phyloP scores from a whole-genome alignment of 176 grass and related monocot species.

The Elaeis guineensis region DNA sequence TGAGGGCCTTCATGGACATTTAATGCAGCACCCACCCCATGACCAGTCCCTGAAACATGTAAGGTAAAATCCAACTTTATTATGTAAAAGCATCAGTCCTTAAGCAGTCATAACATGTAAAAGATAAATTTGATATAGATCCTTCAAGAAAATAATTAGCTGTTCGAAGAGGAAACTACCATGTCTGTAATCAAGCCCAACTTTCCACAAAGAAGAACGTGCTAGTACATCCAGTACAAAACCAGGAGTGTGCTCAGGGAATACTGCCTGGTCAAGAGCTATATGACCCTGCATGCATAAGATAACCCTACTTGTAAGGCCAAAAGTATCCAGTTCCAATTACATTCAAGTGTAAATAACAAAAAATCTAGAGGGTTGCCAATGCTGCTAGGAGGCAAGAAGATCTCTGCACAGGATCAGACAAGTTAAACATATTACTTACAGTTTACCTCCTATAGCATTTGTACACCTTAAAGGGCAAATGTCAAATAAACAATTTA shows the following conservation, averaged over 20 bases:
- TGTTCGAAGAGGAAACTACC: conserved; percentile 28
- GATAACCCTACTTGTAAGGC: neutral
- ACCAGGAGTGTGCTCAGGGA: conserved; percentile 86
- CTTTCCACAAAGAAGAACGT: conserved; percentile 91
- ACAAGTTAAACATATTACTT: too few relatives aligned
- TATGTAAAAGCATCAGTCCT: conserved; percentile 5
- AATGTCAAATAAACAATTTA: neutral
- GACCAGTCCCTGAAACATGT: conserved; percentile 70
- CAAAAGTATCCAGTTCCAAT: too few relatives aligned
- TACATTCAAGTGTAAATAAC: too few relatives aligned
- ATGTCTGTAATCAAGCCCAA: conserved; percentile 96
- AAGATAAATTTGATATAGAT: neutral
- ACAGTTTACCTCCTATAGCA: too few relatives aligned
- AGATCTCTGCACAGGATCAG: too few relatives aligned
- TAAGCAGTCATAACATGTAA: neutral
- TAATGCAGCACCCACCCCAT: conserved; percentile 94
- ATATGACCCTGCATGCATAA: conserved; percentile 73
- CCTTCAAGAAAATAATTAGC: neutral
- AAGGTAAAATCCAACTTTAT: conserved; percentile 18
- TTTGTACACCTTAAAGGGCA: too few relatives aligned
- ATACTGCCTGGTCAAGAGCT: conserved; percentile 83
- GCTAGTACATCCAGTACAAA: conserved; percentile 93
- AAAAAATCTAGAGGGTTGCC: too few relatives aligned
- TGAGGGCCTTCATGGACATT: conserved; percentile 96
- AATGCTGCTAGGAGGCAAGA: too few relatives aligned